Conservation (phyloP, 495 filamentous ascomycete genomes). For the Ramalina peruviana region DNA sequence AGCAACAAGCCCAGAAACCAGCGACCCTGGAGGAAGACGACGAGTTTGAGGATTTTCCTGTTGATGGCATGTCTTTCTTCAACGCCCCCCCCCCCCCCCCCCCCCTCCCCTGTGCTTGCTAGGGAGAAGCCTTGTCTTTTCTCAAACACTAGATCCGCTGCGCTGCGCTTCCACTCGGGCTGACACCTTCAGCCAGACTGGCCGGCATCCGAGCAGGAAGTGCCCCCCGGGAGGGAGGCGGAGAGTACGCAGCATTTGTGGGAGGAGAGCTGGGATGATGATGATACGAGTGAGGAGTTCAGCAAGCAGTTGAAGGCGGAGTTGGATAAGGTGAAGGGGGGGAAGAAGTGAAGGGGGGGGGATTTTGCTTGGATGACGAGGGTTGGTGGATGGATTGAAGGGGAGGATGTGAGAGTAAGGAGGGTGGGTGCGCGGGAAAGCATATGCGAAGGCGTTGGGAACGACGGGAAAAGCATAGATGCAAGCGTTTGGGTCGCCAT, state of each 20-base stretch:
- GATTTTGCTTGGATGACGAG: no score
- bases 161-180: no score
- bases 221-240: slow-evolving; percentile 39
- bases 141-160: no score
- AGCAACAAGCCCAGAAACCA: slow-evolving; percentile 45
- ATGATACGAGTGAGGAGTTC: slow-evolving; percentile 94
- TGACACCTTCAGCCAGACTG: slow-evolving; percentile 51
- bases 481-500: no score
- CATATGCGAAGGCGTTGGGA: no score
- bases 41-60: slow-evolving; percentile 97
- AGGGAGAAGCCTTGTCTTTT: no score
- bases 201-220: slow-evolving; percentile 73
- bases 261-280: slow-evolving; percentile 99
- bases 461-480: no score
- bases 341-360: not conserved
- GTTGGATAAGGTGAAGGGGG: slow-evolving; percentile 80
- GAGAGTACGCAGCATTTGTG: slow-evolving; percentile 65
- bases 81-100: not conserved
- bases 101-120: no score
- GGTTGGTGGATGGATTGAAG: not conserved
- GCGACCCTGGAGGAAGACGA: slow-evolving; percentile 93
- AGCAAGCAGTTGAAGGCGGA: slow-evolving; percentile 95
- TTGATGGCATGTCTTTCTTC: slow-evolving; percentile 54
- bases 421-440: not conserved
- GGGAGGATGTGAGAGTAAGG: not conserved